Percentiles rank a stretch among this genome's conserved stretches.
phyloP scores from a whole-genome alignment of 306 rosid genomes.

The Rosa rugosa region DNA sequence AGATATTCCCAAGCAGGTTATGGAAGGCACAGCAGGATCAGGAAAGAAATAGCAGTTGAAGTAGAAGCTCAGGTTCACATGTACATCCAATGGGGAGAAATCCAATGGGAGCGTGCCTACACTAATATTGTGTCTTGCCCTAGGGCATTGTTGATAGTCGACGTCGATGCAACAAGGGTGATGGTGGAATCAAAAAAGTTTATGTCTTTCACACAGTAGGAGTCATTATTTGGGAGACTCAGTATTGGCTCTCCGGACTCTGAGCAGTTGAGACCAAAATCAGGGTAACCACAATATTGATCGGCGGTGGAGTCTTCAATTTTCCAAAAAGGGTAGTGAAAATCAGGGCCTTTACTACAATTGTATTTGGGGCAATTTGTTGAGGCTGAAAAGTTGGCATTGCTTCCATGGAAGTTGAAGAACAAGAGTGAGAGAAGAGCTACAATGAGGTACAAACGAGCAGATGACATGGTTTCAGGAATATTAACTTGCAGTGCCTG shows the following conservation, averaged over 20 bases:
- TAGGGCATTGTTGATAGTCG: not conserved
- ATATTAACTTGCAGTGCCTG: no score
- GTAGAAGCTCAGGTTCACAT: not conserved
- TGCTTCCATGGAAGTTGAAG: not conserved
- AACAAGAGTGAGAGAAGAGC: not conserved
- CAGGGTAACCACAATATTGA: not conserved
- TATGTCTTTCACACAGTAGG: not conserved
- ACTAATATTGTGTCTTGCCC: not conserved
- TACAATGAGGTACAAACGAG: not conserved
- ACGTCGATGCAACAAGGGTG: not conserved
- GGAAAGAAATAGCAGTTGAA: not conserved
- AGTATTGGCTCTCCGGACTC: not conserved
- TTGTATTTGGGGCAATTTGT: not conserved
- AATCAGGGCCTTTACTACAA: not conserved
- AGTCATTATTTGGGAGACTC: not conserved
- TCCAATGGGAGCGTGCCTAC: not conserved
- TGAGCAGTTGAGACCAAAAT: not conserved
- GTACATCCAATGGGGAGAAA: not conserved
- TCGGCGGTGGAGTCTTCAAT: not conserved
- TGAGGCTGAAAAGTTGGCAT: not conserved
- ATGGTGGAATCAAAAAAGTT: not conserved
- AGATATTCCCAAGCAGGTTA: not conserved
- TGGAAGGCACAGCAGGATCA: not conserved
- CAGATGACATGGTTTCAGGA: not conserved
- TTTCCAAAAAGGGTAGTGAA: not conserved